A percentile compares a stretch with the other conserved stretches of the same genome.
These are phyloP conservation scores for Chaetomiaceae sp. DNA, from an alignment of 2,329 filamentous ascomycete species.

Conservation along the genomic window DNA sequence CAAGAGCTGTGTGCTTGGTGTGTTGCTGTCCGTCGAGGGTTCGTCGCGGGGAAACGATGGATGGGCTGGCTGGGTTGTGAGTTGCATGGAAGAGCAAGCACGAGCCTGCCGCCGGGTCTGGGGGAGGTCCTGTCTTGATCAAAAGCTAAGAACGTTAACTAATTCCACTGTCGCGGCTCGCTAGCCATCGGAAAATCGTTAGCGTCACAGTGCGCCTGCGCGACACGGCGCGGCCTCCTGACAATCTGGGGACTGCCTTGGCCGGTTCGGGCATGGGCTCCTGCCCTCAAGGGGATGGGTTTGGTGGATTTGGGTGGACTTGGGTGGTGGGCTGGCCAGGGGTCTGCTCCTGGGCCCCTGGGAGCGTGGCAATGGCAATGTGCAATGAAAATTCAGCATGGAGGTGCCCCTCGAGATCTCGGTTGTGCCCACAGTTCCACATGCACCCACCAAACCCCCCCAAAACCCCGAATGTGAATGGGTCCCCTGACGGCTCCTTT, in stretches of 20 bases:
- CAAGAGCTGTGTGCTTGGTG: background rate
- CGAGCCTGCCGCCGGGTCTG: background rate
- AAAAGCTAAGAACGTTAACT: too few species aligned
- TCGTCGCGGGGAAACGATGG: too few species aligned
- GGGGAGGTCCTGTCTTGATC: slow-evolving; percentile 1
- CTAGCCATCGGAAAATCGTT: slow-evolving; percentile 1
- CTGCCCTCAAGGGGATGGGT: too few species aligned
- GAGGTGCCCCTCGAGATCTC: slow-evolving; percentile 10
- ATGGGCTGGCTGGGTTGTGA: too few species aligned
- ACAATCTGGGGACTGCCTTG: slow-evolving; percentile 8
- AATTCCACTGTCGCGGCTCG: background rate
- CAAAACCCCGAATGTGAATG: too few species aligned
- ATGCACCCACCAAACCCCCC: too few species aligned
- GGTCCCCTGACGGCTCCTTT: background rate
- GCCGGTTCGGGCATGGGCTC: slow-evolving; percentile 12
- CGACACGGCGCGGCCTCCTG: slow-evolving; percentile 15
- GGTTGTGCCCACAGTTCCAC: background rate
- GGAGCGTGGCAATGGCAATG: slow-evolving; percentile 8
- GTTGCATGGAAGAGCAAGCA: background rate
- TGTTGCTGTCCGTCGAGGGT: background rate
- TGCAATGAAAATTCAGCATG: too few species aligned
- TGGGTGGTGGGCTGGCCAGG: too few species aligned
- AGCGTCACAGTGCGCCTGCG: slow-evolving; percentile 9
- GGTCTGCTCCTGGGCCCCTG: too few species aligned
- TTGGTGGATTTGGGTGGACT: too few species aligned